These are phyloP conservation scores for Raffaelea ambrosiae DNA, from an alignment of 2,329 filamentous ascomycete genomes.

Conservation along the genomic window DNA sequence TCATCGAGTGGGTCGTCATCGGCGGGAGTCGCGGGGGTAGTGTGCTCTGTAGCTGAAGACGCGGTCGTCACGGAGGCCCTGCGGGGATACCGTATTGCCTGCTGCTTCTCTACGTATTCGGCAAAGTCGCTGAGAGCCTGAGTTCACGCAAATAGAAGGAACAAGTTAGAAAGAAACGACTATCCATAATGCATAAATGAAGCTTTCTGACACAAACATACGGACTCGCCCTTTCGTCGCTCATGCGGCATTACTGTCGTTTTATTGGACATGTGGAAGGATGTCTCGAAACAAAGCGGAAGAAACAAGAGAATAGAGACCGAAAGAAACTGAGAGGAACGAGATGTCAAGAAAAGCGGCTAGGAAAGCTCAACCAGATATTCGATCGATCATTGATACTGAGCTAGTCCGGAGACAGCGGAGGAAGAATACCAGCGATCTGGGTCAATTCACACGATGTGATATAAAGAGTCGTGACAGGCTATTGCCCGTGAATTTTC, in stretches of 20 bases:
- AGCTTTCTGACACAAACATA: slow-evolving; percentile 29
- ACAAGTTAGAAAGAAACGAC: neutral
- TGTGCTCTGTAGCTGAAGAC: slow-evolving; percentile 18
- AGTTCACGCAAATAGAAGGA: neutral
- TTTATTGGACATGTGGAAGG: slow-evolving; percentile 42
- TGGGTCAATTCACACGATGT: too few species aligned
- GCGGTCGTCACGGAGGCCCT: slow-evolving; percentile 18
- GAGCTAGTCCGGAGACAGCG: too few species aligned
- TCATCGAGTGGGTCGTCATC: slow-evolving; percentile 53
- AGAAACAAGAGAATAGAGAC: neutral
- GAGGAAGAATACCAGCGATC: too few species aligned
- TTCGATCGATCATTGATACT: slow-evolving; percentile 21
- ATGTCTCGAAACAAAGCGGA: neutral
- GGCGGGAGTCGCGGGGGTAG: slow-evolving; percentile 13
- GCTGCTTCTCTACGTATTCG: slow-evolving; percentile 94
- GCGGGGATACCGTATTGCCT: slow-evolving; percentile 54
- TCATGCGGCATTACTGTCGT: slow-evolving; percentile 61
- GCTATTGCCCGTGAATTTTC: too few species aligned
- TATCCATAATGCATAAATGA: too few species aligned
- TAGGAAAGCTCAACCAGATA: slow-evolving; percentile 13
- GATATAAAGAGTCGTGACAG: too few species aligned
- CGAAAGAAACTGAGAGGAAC: too few species aligned
- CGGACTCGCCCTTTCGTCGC: slow-evolving; percentile 77
- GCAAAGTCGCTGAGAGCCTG: slow-evolving; percentile 88
- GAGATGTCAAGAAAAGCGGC: neutral